phyloP scores from a whole-genome alignment of 2,329 filamentous ascomycete species.

The Lanzia echinophila region DNA sequence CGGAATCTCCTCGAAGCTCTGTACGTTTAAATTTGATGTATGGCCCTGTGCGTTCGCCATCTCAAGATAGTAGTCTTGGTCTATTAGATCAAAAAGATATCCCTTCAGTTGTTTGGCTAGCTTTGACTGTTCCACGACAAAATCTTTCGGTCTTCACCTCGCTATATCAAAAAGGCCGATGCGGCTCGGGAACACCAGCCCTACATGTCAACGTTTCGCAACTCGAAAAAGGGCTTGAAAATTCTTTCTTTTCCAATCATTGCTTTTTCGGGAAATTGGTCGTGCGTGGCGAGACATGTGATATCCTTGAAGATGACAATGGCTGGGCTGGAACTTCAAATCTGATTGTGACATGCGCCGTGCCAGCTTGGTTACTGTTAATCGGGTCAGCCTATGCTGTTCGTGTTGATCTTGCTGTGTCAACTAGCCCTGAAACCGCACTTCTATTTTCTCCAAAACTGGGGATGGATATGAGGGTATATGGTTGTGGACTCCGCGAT shows the following conservation, averaged over 20 bases:
- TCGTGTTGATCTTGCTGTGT: not conserved
- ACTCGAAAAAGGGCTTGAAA: not conserved
- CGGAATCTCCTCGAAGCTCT: not conserved
- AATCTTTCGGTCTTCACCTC: not conserved
- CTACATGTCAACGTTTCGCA: not conserved
- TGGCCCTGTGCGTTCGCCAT: not conserved
- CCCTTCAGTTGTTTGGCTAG: slow-evolving; percentile 7
- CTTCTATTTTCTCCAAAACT: not conserved
- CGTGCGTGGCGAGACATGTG: not conserved
- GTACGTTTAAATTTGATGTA: not conserved
- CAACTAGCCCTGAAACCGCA: not conserved
- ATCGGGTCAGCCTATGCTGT: not conserved
- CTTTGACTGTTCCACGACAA: slow-evolving; percentile 5
- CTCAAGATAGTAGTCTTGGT: not conserved
- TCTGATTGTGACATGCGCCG: not conserved
- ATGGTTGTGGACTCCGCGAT: not conserved
- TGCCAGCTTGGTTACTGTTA: not conserved
- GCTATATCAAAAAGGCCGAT: not conserved
- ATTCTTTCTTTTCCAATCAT: not conserved
- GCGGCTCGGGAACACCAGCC: not conserved
- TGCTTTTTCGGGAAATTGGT: slow-evolving; percentile 1
- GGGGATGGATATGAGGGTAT: not conserved
- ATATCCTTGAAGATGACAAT: not conserved
- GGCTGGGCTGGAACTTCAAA: not conserved
- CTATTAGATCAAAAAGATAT: not conserved